Evolutionary conservation across 805 yeast species (phyloP).

Genomic region (Candida silvatica): DNA sequence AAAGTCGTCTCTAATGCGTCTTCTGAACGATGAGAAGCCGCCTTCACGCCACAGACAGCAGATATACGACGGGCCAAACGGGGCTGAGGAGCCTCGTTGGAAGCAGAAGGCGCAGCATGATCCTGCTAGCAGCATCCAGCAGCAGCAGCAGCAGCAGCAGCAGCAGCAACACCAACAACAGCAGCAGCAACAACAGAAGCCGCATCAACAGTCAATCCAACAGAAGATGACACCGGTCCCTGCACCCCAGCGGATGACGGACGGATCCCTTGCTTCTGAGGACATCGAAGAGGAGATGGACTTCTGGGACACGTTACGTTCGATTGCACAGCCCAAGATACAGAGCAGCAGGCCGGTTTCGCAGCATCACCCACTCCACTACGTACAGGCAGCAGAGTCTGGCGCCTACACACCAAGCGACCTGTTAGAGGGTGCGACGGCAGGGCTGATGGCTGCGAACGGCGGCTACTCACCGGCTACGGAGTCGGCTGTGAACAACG

Average conservation of each 20-base stretch:
- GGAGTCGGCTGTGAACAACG: slow-evolving; percentile 2
- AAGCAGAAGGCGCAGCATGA: background rate
- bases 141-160: background rate
- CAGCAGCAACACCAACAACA: background rate
- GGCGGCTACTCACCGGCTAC: background rate
- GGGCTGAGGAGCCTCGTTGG: background rate
- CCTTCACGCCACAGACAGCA: no score
- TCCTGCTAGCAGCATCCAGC: background rate
- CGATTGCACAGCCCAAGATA: slow-evolving; percentile 36
- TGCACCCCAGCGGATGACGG: background rate
- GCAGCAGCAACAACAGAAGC: background rate
- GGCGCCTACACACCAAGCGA: slow-evolving; percentile 11
- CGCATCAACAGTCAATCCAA: no score
- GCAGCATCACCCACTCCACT: slow-evolving; percentile 46
- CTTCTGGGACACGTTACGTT: slow-evolving; percentile 64
- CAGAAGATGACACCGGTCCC: no score
- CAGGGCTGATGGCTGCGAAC: background rate
- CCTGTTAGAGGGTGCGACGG: background rate
- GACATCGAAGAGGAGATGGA: slow-evolving; percentile 57
- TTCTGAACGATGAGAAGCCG: slow-evolving; percentile 5
- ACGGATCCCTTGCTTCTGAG: no score
- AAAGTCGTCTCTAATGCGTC: slow-evolving; percentile 5
- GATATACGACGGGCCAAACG: no score
- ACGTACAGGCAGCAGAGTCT: slow-evolving; percentile 19
- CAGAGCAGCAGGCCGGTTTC: slow-evolving; percentile 33